Evolutionary conservation across 345 rosid species (phyloP).

Genomic region (Salix viminalis): DNA sequence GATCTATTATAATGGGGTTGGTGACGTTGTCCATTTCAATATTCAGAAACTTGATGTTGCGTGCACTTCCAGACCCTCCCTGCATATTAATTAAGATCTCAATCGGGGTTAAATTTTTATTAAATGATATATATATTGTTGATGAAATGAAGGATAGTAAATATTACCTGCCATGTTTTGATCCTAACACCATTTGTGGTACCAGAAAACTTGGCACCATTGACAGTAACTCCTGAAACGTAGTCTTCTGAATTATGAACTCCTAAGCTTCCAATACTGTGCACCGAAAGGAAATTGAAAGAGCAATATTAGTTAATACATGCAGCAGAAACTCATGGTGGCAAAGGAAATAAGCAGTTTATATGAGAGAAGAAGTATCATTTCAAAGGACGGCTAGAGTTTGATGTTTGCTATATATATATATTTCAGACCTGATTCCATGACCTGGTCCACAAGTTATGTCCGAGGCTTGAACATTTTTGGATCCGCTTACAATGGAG

Average conservation of each 20-base stretch:
- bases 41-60: slow-evolving; percentile 63
- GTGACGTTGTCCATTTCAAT: slow-evolving; percentile 62
- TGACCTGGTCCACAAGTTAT: slow-evolving; percentile 73
- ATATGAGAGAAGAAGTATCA: background rate
- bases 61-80: slow-evolving; percentile 94
- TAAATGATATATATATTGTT: background rate
- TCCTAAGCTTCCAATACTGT: slow-evolving; percentile 85
- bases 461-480: slow-evolving; percentile 40
- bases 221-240: slow-evolving; percentile 65
- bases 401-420: background rate
- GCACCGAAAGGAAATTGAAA: background rate
- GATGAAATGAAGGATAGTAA: background rate
- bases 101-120: background rate
- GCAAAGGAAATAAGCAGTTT: background rate
- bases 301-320: background rate
- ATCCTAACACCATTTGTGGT: slow-evolving; percentile 81
- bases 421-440: slow-evolving; percentile 50
- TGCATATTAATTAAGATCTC: slow-evolving; percentile 7
- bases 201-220: slow-evolving; percentile 58
- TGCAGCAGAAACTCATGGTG: background rate
- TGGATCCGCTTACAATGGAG: slow-evolving; percentile 54
- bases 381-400: background rate
- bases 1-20: slow-evolving; percentile 85
- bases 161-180: slow-evolving; percentile 76
- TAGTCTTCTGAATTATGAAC: slow-evolving; percentile 40